A percentile compares a stretch with the other conserved stretches of the same genome.
phyloP scores from a whole-genome alignment of 2,329 filamentous ascomycete genomes.

The Aspergillus terreus region DNA sequence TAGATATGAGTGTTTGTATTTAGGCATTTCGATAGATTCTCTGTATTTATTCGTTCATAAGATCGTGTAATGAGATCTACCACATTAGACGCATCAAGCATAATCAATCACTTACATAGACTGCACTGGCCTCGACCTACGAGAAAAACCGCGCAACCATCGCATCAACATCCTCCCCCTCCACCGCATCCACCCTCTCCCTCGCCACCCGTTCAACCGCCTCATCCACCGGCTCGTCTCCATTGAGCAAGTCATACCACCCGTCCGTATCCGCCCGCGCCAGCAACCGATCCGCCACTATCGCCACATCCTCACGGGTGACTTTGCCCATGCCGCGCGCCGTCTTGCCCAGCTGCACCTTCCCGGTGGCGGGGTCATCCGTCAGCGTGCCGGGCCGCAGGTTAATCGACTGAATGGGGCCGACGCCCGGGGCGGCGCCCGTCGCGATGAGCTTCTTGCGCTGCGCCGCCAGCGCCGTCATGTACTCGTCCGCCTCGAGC shows the following conservation, averaged over 20 bases:
- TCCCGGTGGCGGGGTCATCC: conserved; percentile 45
- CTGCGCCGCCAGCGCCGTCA: conserved; percentile 44
- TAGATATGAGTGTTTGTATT: background rate
- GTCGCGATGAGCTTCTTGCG: conserved; percentile 21
- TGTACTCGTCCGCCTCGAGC: conserved; percentile 53
- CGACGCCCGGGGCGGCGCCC: conserved; percentile 1
- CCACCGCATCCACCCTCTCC: conserved; percentile 45
- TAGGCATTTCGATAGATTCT: background rate
- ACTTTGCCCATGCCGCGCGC: conserved; percentile 40
- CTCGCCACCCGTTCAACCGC: conserved; percentile 46
- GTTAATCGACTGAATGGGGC: conserved; percentile 47
- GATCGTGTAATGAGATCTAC: background rate
- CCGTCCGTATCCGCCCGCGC: conserved; percentile 47
- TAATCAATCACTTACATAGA: background rate
- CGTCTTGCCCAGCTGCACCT: conserved; percentile 49
- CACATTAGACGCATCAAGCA: background rate
- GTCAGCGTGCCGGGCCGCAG: conserved; percentile 50
- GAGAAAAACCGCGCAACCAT: conserved; percentile 37
- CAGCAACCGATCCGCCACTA: conserved; percentile 48
- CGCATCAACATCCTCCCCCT: conserved; percentile 49
- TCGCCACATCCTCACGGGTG: conserved; percentile 50
- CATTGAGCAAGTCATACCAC: conserved; percentile 54
- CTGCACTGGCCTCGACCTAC: conserved; percentile 1
- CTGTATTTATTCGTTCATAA: background rate
- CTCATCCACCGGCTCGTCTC: conserved; percentile 43